A percentile compares a stretch with the other conserved stretches of the same genome.
phyloP scores from a whole-genome alignment of 2,329 filamentous ascomycete species.

The Fusarium nygamai region DNA sequence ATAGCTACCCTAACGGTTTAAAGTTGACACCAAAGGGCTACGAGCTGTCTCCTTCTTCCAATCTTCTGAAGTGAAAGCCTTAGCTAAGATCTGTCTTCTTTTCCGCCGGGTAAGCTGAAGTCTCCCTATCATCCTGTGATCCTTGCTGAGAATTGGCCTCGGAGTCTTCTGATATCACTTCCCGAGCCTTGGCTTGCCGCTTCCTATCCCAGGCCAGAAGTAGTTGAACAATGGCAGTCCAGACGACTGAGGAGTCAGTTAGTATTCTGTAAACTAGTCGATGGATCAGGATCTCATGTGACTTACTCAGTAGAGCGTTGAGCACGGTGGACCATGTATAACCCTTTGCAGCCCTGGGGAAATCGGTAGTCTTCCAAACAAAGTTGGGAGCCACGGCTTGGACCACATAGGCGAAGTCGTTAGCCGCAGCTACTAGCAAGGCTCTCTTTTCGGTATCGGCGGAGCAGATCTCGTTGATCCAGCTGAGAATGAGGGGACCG shows the following conservation, averaged over 20 bases:
- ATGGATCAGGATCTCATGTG: accelerated
- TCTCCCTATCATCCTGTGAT: background rate
- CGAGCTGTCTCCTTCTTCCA: too few species aligned
- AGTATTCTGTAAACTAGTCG: accelerated
- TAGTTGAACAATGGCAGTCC: background rate
- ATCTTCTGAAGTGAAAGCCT: accelerated
- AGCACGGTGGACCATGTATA: background rate
- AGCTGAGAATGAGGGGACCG: conserved; percentile 36
- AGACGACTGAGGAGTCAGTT: background rate
- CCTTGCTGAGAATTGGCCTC: background rate
- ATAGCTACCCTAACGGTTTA: background rate
- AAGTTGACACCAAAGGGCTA: background rate
- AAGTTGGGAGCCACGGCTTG: conserved; percentile 26
- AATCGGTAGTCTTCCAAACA: conserved; percentile 1
- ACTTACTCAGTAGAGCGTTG: conserved; percentile 2
- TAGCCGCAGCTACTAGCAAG: conserved; percentile 19
- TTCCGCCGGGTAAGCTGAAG: background rate
- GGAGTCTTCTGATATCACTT: background rate
- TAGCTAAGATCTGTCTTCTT: background rate
- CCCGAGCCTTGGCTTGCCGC: background rate
- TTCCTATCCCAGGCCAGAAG: background rate
- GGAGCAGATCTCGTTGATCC: conserved; percentile 38
- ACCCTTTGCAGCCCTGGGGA: background rate
- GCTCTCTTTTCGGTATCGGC: conserved; percentile 37
- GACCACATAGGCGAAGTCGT: conserved; percentile 28